Evolutionary conservation across 768 basidiomycete genomes (phyloP).

Genomic region (Tylopilus vinaceipallidus): DNA sequence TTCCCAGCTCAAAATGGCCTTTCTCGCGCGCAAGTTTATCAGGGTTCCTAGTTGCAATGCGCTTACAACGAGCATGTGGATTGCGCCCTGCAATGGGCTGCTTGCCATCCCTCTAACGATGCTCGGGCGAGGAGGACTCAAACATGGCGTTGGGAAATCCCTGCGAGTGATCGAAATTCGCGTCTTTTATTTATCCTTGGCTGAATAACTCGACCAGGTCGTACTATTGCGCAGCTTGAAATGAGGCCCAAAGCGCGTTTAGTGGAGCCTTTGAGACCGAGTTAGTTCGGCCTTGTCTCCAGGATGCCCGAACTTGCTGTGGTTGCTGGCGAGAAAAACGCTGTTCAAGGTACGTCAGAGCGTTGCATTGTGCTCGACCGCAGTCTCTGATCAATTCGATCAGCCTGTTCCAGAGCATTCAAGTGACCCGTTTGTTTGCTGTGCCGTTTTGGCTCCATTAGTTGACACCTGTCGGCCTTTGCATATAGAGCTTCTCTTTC

Average conservation of each 20-base stretch:
- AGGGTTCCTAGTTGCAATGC: constrained; percentile 20
- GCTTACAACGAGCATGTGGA: constrained; percentile 40
- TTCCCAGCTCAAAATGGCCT: constrained; percentile 31
- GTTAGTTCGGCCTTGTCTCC: constrained; percentile 59
- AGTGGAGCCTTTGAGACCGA: constrained; percentile 66
- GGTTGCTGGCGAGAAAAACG: constrained; percentile 37
- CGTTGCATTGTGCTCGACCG: neutral
- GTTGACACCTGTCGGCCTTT: constrained; percentile 77
- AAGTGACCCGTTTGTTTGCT: constrained; percentile 56
- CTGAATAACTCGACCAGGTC: constrained; percentile 8
- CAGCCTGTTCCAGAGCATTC: constrained; percentile 36
- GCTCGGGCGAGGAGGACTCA: constrained; percentile 20
- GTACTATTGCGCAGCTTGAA: constrained; percentile 7
- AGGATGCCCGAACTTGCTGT: constrained; percentile 44
- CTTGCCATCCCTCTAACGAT: constrained; percentile 42
- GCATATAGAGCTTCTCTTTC: constrained; percentile 75
- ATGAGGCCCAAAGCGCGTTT: constrained; percentile 50
- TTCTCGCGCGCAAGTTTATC: constrained; percentile 32
- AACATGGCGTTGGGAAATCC: constrained; percentile 33
- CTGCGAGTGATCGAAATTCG: constrained; percentile 31
- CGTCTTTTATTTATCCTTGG: neutral
- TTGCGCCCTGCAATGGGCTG: constrained; percentile 51
- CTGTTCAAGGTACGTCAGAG: constrained; percentile 58
- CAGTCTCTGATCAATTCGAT: neutral
- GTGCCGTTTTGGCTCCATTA: constrained; percentile 76